A percentile compares a stretch with the other conserved stretches of the same genome.
These are phyloP conservation scores for Graphilbum fragrans DNA, from an alignment of 2,329 filamentous ascomycete species.

Conservation along the genomic window DNA sequence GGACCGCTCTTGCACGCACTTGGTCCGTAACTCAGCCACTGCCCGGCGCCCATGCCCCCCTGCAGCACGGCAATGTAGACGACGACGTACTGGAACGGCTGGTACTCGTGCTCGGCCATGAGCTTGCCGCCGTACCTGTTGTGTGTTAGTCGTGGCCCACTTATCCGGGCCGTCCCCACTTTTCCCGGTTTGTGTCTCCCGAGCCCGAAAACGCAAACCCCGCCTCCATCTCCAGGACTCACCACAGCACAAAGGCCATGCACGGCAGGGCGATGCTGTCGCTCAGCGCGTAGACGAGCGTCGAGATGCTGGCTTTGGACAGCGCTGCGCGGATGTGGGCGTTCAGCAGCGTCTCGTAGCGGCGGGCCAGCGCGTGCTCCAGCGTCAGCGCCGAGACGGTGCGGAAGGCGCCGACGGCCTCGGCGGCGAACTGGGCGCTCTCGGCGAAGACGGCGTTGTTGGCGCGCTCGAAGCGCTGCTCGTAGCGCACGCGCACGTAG, in stretches of 20 bases:
- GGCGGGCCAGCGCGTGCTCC: conserved; percentile 39
- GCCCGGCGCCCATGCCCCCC: conserved; percentile 19
- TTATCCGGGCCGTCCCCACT: no score
- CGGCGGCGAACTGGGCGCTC: conserved; percentile 51
- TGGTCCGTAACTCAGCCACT: conserved; percentile 20
- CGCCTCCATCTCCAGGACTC: no score
- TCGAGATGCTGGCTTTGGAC: conserved; percentile 19
- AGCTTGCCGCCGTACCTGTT: conserved; percentile 17
- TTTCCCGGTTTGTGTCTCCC: no score
- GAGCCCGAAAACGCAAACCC: no score
- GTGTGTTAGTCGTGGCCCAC: no score
- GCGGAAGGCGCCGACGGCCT: conserved; percentile 49
- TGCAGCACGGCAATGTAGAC: conserved; percentile 21
- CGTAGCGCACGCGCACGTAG: conserved; percentile 34
- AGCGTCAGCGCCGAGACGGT: conserved; percentile 50
- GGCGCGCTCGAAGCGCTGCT: conserved; percentile 42
- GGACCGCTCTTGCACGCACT: no score
- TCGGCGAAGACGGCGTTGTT: conserved; percentile 46
- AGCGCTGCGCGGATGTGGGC: conserved; percentile 20
- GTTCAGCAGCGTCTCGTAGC: conserved; percentile 23
- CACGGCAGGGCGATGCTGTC: conserved; percentile 38
- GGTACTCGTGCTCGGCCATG: conserved; percentile 18
- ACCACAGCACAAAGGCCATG: conserved; percentile 28
- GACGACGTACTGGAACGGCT: conserved; percentile 20
- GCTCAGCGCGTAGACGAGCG: conserved; percentile 20